Conservation (phyloP, 179 eudicot genomes). For the Beta corolliflora region DNA sequence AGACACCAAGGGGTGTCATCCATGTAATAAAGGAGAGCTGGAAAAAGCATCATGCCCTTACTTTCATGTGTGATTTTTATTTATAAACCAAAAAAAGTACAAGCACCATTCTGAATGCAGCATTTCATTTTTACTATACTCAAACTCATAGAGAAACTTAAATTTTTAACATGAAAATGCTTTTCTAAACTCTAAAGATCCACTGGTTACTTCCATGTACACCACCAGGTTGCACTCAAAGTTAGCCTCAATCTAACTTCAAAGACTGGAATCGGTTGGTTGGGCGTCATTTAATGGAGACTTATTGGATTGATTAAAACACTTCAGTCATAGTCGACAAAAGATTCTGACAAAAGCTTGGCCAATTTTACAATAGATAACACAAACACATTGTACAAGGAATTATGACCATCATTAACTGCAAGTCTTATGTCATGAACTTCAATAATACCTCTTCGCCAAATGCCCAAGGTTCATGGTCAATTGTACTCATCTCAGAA, state of each 20-base stretch:
- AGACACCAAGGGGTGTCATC: not conserved
- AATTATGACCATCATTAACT: not conserved
- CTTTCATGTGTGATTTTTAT: not conserved
- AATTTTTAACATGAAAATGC: not conserved
- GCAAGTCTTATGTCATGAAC: not conserved
- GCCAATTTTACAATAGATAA: not conserved
- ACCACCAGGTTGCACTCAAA: not conserved
- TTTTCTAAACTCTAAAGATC: not conserved
- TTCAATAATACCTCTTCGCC: slow-evolving; percentile 74
- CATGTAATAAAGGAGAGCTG: not conserved
- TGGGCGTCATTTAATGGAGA: not conserved
- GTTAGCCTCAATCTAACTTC: not conserved
- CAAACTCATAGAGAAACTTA: not conserved
- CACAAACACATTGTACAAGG: slow-evolving; percentile 8
- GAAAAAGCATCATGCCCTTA: not conserved
- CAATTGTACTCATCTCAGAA: slow-evolving; percentile 67
- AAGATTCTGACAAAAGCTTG: slow-evolving; percentile 2
- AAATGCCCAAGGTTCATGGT: slow-evolving; percentile 98
- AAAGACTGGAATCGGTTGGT: not conserved
- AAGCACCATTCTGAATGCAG: not conserved
- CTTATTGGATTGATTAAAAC: not conserved
- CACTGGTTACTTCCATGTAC: not conserved
- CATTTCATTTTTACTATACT: not conserved
- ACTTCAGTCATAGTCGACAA: not conserved
- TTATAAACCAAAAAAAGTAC: not conserved